Base-by-base conservation (phyloP, 2,329 filamentous ascomycete species). In the Neonectria hederae region DNA sequence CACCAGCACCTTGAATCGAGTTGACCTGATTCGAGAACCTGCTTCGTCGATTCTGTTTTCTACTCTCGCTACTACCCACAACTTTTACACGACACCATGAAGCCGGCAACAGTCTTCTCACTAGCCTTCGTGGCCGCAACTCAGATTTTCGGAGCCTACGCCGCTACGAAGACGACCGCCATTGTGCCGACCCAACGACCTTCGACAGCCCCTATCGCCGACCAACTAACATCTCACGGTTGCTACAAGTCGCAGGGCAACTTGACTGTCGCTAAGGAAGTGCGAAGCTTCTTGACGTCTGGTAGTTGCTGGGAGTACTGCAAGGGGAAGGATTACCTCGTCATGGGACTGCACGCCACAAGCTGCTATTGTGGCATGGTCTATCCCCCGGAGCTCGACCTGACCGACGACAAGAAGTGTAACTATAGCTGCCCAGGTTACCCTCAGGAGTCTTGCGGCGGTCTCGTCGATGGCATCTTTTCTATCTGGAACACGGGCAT, bases 291-390 rank as follows among this genome's bases (percentile, higher is more conserved):
- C 3, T 69, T 80, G 22, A 76, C 77, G 5, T 80, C 79, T 13
- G 84, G 83, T 58, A 64, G 69, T 13, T 89, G 86, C 69, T 69
- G 68, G 14, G 30, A 69, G 0, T 54, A 71, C 1, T 87, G 85
- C 72, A 74, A 78, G 3, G 73, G 78, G 0, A 72, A 81, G 8
- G 83, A 85, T 38, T 81, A 77, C 32, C 69, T 83, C 1, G 90
- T 93, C 8, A 87, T 90, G 72, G 92, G 84, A 32, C 80, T 92
- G 48, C 86, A 84, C 8, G 83, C 84, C 19, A 86, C 86, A 17
- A 82, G 83, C 19, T 97, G 94, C 80, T 92, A 83, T 73, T 97
- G 94, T 74, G 94, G 93, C 63, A 80, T 88, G 67, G 78, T 83
- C 63, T 84, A 94, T 52, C 94, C 94, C 0, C 82, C 89, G 17